Conservation (phyloP, 1,284 basidiomycete species). For the Agaricales sp. region DNA sequence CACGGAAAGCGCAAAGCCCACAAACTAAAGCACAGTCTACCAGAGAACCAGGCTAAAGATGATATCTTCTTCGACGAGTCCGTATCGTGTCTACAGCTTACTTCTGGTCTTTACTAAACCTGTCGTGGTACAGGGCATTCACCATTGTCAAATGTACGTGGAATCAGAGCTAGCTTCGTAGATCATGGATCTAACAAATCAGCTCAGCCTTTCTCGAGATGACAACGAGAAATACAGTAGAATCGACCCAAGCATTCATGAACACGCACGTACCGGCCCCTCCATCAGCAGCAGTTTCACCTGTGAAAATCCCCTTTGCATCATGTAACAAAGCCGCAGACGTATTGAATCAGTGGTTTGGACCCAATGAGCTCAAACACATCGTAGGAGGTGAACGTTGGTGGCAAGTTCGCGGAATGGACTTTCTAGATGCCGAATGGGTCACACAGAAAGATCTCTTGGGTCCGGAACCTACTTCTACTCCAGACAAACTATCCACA, state of each 20-base stretch:
- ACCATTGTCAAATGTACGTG: conserved; percentile 45
- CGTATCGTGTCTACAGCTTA: conserved; percentile 13
- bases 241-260: conserved; percentile 53
- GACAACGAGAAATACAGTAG: conserved; percentile 20
- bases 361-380: conserved; percentile 57
- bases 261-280: conserved; percentile 75
- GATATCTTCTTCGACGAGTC: conserved; percentile 58
- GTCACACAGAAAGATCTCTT: conserved; percentile 51
- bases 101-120: neutral
- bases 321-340: conserved; percentile 66
- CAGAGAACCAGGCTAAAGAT: conserved; percentile 28
- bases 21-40: conserved; percentile 26
- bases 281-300: conserved; percentile 64
- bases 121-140: conserved; percentile 33
- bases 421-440: conserved; percentile 73
- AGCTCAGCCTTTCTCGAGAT: neutral
- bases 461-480: conserved; percentile 9
- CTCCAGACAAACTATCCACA: conserved; percentile 20
- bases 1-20: conserved; percentile 41
- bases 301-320: conserved; percentile 53
- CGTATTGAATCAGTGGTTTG: conserved; percentile 67
- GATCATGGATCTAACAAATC: neutral
- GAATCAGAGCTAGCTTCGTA: neutral
- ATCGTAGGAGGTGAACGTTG: conserved; percentile 75
- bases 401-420: conserved; percentile 75